Conservation (phyloP, 1,284 basidiomycete genomes). For the Lignosus rhinocerotis region DNA sequence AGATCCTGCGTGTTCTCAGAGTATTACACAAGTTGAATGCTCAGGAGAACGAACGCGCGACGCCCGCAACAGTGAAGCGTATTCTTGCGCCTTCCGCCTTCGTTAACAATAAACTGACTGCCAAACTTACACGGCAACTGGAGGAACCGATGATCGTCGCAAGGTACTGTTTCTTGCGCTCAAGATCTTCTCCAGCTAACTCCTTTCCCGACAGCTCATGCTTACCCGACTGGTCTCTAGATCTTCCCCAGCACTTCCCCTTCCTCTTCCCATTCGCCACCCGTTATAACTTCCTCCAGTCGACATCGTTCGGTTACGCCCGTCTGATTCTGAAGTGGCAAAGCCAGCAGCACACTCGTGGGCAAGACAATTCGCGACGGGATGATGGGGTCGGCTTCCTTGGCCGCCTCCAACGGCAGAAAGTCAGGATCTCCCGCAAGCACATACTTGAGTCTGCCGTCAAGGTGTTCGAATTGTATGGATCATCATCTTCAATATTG, state of each 20-base stretch:
- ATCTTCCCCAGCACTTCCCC: slow-evolving; percentile 92
- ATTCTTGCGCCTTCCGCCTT: slow-evolving; percentile 79
- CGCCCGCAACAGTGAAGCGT: slow-evolving; percentile 47
- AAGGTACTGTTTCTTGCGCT: slow-evolving; percentile 53
- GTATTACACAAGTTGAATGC: slow-evolving; percentile 83
- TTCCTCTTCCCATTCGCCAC: slow-evolving; percentile 99
- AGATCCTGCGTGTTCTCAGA: slow-evolving; percentile 88
- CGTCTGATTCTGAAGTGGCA: slow-evolving; percentile 91
- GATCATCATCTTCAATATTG: slow-evolving; percentile 87
- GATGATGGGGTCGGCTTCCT: slow-evolving; percentile 93
- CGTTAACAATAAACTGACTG: slow-evolving; percentile 97
- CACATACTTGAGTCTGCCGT: slow-evolving; percentile 96
- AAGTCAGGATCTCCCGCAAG: slow-evolving; percentile 93
- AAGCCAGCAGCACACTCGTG: slow-evolving; percentile 69
- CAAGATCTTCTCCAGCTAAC: not conserved
- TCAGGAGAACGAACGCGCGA: slow-evolving; percentile 57
- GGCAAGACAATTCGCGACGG: slow-evolving; percentile 73
- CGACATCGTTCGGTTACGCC: slow-evolving; percentile 96
- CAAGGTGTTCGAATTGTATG: slow-evolving; percentile 97
- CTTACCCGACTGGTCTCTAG: slow-evolving; percentile 94
- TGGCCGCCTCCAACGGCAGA: slow-evolving; percentile 91
- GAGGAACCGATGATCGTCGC: slow-evolving; percentile 99
- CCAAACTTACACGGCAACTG: slow-evolving; percentile 95
- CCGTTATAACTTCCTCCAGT: slow-evolving; percentile 95
- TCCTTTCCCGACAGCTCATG: slow-evolving; percentile 65